phyloP scores from a whole-genome alignment of 1,284 basidiomycete species.

The Papiliotrema laurentii region DNA sequence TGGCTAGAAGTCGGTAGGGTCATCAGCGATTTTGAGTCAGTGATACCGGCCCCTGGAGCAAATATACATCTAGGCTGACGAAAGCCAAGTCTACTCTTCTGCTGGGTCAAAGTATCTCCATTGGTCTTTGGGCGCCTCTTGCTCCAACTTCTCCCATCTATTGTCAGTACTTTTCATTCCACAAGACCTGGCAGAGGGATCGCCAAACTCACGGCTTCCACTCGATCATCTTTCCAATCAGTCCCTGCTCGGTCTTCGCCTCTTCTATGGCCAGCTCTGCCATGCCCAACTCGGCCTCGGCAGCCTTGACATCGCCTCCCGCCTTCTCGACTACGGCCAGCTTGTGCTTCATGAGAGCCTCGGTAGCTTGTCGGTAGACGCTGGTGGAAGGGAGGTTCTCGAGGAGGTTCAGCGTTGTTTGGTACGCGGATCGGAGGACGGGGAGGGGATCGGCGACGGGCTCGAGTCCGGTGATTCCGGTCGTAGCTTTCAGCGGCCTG shows the following conservation, averaged over 20 bases:
- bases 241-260: conserved; percentile 73
- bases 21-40: no score
- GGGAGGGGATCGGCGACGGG: conserved; percentile 64
- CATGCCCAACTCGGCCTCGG: conserved; percentile 60
- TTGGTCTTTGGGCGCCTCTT: conserved; percentile 34
- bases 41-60: no score
- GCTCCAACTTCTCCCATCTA: conserved; percentile 42
- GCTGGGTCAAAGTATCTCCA: conserved; percentile 46
- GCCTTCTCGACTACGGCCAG: conserved; percentile 67
- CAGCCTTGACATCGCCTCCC: conserved; percentile 60
- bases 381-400: conserved; percentile 68
- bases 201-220: conserved; percentile 83
- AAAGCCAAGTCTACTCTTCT: conserved; percentile 4
- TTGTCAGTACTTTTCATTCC: conserved; percentile 1
- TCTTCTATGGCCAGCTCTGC: conserved; percentile 58
- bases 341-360: conserved; percentile 79
- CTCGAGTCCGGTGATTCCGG: conserved; percentile 63
- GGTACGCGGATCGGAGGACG: conserved; percentile 69
- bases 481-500: conserved; percentile 62
- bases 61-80: no score
- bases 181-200: neutral
- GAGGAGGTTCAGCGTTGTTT: conserved; percentile 70
- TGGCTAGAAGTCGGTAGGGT: no score
- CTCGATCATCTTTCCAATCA: conserved; percentile 80
- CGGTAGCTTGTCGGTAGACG: conserved; percentile 85